Percentiles rank a stretch among this genome's conserved stretches.
Conservation (phyloP, 306 rosid genomes). For the Cucurbita pepo region DNA sequence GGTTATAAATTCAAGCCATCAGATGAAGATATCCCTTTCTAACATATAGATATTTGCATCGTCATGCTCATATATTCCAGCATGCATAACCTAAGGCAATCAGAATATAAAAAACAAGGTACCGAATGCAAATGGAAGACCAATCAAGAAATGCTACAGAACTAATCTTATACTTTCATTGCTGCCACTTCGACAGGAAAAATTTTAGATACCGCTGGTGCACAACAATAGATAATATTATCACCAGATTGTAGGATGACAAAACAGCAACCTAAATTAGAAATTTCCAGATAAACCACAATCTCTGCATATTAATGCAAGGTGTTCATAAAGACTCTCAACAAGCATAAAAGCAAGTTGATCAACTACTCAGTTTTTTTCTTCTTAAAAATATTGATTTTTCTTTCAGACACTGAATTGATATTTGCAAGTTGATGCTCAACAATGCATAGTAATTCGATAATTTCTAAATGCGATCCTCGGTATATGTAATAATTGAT, state of each 20-base stretch:
- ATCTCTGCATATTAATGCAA: background rate
- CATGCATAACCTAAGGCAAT: background rate
- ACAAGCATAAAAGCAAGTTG: background rate
- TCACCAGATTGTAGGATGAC: background rate
- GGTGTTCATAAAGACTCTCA: background rate
- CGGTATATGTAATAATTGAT: background rate
- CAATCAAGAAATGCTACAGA: background rate
- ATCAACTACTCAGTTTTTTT: background rate
- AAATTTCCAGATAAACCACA: background rate
- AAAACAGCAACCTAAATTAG: background rate
- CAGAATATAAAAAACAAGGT: background rate
- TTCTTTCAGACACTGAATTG: background rate
- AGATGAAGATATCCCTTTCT: background rate
- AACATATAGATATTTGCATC: background rate
- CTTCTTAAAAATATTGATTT: background rate
- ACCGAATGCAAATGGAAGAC: background rate
- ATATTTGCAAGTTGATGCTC: background rate
- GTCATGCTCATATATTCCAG: background rate
- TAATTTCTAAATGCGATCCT: background rate
- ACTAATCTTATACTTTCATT: background rate
- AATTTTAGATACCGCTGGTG: background rate
- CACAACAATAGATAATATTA: background rate
- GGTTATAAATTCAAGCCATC: background rate
- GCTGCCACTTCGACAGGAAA: background rate
- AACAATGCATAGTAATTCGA: background rate